Conservation (phyloP, 1,139 yeast genomes). For the Saccharomyces hybrid region DNA sequence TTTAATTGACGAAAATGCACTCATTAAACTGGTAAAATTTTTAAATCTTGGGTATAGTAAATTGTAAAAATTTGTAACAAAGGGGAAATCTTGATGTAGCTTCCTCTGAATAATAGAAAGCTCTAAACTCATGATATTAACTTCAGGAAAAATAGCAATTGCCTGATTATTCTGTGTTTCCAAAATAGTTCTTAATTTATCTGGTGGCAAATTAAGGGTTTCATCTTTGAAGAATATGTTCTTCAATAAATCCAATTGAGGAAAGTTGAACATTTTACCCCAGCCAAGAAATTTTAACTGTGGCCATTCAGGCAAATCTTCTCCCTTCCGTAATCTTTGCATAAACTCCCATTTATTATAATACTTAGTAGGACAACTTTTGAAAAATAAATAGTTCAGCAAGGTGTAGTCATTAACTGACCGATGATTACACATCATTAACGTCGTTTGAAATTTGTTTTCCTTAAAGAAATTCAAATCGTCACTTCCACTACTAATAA, state of each 20-base stretch:
- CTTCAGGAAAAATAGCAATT: conserved; percentile 55
- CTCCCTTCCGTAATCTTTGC: conserved; percentile 7
- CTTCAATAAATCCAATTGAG: conserved; percentile 18
- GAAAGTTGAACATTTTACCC: conserved; percentile 26
- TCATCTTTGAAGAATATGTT: conserved; percentile 26
- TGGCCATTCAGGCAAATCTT: conserved; percentile 8
- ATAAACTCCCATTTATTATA: conserved; percentile 7
- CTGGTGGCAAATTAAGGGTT: conserved; percentile 15
- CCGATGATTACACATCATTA: conserved; percentile 29
- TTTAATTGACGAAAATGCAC: conserved; percentile 44
- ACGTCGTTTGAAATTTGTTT: conserved; percentile 16
- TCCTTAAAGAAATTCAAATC: conserved; percentile 11
- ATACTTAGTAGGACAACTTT: conserved; percentile 1
- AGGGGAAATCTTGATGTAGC: conserved; percentile 43
- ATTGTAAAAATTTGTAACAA: conserved; percentile 43
- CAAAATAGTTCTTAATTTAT: conserved; percentile 10
- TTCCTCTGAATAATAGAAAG: conserved; percentile 42
- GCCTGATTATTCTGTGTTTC: conserved; percentile 27
- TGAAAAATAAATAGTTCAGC: conserved; percentile 18
- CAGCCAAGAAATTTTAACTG: conserved; percentile 24
- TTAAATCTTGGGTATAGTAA: conserved; percentile 59
- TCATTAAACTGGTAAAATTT: conserved; percentile 39
- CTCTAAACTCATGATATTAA: conserved; percentile 50
- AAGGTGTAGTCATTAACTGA: conserved; percentile 28
- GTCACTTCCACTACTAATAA: conserved; percentile 22